Evolutionary conservation across 257 asterid genomes (phyloP).

Genomic region (Solanum okadae): DNA sequence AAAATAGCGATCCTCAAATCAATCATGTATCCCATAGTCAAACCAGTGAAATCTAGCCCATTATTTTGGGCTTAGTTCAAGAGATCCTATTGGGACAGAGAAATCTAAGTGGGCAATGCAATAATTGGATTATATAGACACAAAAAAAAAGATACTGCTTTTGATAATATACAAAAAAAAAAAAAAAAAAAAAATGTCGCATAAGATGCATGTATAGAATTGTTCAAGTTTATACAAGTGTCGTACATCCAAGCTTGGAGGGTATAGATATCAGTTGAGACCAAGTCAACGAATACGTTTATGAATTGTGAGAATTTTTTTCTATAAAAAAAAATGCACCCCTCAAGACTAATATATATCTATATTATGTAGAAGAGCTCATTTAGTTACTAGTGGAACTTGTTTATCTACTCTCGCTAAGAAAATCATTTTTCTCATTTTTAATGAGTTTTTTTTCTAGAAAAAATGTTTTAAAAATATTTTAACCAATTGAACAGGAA

Average conservation of each 20-base stretch:
- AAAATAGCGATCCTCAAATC: not conserved
- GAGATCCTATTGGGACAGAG: not conserved
- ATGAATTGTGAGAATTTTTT: too few species aligned
- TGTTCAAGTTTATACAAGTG: too few species aligned
- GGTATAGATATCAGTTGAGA: too few species aligned
- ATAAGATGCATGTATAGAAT: too few species aligned
- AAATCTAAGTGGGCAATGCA: not conserved
- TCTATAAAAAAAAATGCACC: not conserved
- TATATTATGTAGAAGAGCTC: not conserved
- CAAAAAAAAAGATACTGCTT: too few species aligned
- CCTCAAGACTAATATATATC: not conserved
- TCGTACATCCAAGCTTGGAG: too few species aligned
- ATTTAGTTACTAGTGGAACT: not conserved
- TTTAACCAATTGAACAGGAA: too few species aligned
- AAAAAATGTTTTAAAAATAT: fast-evolving
- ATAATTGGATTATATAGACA: not conserved
- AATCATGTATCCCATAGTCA: not conserved
- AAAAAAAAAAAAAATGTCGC: too few species aligned
- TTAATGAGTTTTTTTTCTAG: too few species aligned
- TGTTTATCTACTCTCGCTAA: not conserved
- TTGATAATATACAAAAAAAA: not conserved
- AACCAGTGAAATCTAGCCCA: not conserved
- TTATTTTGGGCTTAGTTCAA: not conserved
- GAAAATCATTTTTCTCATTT: too few species aligned
- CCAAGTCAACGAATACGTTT: too few species aligned